Conservation (phyloP, 495 filamentous ascomycete species). For the Tuber microsphaerosporum region DNA sequence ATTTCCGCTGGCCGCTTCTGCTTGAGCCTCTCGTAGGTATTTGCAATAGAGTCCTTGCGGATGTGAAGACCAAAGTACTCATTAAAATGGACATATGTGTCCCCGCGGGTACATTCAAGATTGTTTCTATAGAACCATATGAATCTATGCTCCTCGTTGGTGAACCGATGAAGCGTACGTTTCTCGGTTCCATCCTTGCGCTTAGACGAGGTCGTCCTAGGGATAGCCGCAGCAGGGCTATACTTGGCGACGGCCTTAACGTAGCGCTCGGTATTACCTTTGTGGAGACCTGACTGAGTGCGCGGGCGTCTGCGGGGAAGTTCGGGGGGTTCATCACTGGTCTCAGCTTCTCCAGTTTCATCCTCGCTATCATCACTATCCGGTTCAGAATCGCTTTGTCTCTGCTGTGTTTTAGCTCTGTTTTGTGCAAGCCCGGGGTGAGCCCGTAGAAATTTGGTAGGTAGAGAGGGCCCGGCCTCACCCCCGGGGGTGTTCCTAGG, state of each 20-base stretch:
- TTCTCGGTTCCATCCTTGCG: neutral
- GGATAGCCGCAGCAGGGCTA: neutral
- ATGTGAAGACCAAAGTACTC: conserved; percentile 10
- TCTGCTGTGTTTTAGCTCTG: no score
- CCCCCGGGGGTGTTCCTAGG: no score
- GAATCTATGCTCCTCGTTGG: conserved; percentile 19
- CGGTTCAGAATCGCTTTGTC: no score
- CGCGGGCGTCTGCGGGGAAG: no score
- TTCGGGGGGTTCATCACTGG: no score
- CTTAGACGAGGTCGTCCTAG: neutral
- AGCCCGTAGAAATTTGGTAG: no score
- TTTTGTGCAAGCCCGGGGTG: no score
- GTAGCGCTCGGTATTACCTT: neutral
- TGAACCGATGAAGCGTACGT: conserved; percentile 5
- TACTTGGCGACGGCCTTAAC: neutral
- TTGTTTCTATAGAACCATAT: conserved; percentile 18
- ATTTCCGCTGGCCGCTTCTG: neutral
- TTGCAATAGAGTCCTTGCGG: neutral
- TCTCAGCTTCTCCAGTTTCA: no score
- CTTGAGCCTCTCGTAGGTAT: neutral
- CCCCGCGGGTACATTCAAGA: neutral
- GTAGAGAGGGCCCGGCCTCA: no score
- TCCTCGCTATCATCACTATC: no score
- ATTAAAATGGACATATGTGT: conserved; percentile 12
- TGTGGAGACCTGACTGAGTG: neutral